phyloP scores from a whole-genome alignment of 2,329 filamentous ascomycete genomes.

The Beauveria scarabaeidicola region DNA sequence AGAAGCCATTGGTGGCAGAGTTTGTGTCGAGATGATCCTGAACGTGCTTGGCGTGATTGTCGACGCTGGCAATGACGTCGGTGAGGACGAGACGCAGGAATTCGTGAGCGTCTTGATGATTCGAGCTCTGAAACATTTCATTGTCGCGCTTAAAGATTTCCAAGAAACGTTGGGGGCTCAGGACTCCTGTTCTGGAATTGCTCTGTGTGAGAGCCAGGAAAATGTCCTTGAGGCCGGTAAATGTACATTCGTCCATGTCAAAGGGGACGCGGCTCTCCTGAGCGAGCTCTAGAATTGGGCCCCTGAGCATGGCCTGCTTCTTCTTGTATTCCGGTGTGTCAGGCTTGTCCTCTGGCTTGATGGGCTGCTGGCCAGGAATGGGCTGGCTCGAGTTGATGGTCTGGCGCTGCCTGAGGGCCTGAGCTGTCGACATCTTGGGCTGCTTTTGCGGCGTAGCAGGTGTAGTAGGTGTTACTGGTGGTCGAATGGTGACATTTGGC shows the following conservation, averaged over 20 bases:
- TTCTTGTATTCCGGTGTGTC: conserved; percentile 98
- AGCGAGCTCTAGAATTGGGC: conserved; percentile 77
- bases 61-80: conserved; percentile 88
- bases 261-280: conserved; percentile 73
- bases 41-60: conserved; percentile 67
- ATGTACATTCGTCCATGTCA: conserved; percentile 90
- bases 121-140: conserved; percentile 92
- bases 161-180: conserved; percentile 86
- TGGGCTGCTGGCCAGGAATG: conserved; percentile 43
- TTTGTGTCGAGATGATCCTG: conserved; percentile 38
- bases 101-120: conserved; percentile 98
- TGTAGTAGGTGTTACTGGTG: conserved; percentile 42
- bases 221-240: conserved; percentile 91
- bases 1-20: conserved; percentile 32
- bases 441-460: conserved; percentile 30
- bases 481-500: conserved; percentile 54
- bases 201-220: conserved; percentile 84
- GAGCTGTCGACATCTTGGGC: conserved; percentile 45
- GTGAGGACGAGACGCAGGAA: conserved; percentile 95
- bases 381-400: conserved; percentile 46
- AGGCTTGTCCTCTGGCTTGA: conserved; percentile 79
- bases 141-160: conserved; percentile 92
- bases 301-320: conserved; percentile 82
- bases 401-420: conserved; percentile 48
- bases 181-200: conserved; percentile 73